Base-by-base conservation (phyloP, 2,329 filamentous ascomycete species). In the Westerdykella aurantiaca region DNA sequence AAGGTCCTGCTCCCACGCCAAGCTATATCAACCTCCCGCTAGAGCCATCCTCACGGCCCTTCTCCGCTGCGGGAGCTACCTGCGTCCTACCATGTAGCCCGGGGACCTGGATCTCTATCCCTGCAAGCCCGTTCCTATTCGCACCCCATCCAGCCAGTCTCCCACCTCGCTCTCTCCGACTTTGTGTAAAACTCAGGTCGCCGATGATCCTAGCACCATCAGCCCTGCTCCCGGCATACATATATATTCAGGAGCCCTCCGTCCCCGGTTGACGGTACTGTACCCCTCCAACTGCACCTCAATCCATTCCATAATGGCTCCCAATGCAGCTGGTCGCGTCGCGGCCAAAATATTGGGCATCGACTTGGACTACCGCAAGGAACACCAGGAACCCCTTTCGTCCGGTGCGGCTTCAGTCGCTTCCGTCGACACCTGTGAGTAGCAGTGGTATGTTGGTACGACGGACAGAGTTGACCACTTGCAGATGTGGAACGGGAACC, bases 281-380 rank as follows among this genome's bases (percentile, higher is more conserved):
- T 21, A 18, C 39, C 33, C 23, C 45, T 40, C 22, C 38, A 41
- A 17, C 31, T 39, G 16, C 41, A 25, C 16, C 1, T 34, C 18
- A 14, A 37, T 13, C 38, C 18, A 31, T 21, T 40, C 39, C 49
- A 37, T 42, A 34, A 53, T 49, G 46, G 42, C 51, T 43, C 37
- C 47, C 17, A 51, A 52, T 38, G 10, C 42, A 34, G 29, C 37
- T 33, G 50, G 44, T 31, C 47, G 55, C 11, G 43, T 45, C 31
- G 38, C 91, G 67, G 90, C 89, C 63, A 93, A 88, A 67, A 76
- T 74, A 47, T 77, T 96, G 39, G 85, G 86, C 50, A 95, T 97
- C 76, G 86, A 93, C 63, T 72, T 94, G 25, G 74, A 86, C 49
- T 79, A 84, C 48, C 75, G 79, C 39, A 78, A 89, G 47, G 75